These are phyloP conservation scores for Sarocladium oryzae DNA, from an alignment of 2,329 filamentous ascomycete species.

Conservation along the genomic window DNA sequence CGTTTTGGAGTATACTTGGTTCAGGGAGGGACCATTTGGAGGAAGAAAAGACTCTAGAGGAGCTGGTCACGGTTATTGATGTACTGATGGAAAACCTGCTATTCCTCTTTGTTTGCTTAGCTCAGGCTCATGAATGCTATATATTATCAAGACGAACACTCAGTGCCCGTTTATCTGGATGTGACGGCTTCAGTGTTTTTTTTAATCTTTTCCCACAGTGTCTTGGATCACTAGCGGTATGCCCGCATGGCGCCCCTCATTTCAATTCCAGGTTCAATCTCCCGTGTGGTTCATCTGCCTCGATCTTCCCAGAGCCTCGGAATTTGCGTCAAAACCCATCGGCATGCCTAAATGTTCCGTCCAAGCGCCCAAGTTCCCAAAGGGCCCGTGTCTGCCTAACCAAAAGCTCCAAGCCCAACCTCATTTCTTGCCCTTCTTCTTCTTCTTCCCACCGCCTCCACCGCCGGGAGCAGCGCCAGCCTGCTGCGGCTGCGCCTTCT, in stretches of 20 bases:
- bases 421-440: slow-evolving; percentile 67
- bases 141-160: too few relatives aligned
- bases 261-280: too few relatives aligned
- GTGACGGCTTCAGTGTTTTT: too few relatives aligned
- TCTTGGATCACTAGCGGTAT: too few relatives aligned
- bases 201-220: too few relatives aligned
- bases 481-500: slow-evolving; percentile 20
- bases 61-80: neutral
- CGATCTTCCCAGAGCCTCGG: too few relatives aligned
- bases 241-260: too few relatives aligned
- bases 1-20: neutral
- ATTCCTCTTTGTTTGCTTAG: slow-evolving; percentile 2
- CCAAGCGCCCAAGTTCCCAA: too few relatives aligned
- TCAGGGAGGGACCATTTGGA: neutral
- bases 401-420: neutral
- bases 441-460: slow-evolving; percentile 51
- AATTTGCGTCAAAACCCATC: too few relatives aligned
- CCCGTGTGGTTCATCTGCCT: too few relatives aligned
- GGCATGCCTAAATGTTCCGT: too few relatives aligned
- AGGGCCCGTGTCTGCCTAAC: neutral
- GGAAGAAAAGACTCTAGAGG: neutral
- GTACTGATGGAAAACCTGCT: slow-evolving; percentile 5
- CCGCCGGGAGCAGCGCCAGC: slow-evolving; percentile 22
- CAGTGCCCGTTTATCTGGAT: too few relatives aligned
- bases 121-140: slow-evolving; percentile 3